Conservation (phyloP, 2,329 filamentous ascomycete species). For the Pseudocercospora fijiensis region DNA sequence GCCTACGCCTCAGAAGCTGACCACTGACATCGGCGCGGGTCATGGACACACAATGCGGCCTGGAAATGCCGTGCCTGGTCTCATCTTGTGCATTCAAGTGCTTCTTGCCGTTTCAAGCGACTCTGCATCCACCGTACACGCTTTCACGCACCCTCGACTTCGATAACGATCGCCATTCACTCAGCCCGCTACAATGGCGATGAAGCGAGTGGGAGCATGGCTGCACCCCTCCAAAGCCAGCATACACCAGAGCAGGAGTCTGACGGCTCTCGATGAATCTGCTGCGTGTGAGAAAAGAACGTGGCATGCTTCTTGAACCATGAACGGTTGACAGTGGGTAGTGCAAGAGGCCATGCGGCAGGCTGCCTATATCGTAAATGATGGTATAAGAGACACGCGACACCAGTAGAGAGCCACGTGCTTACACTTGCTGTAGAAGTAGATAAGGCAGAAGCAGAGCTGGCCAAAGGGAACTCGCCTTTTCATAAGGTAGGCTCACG, state of each 20-base stretch:
- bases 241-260: conserved; percentile 52
- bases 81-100: neutral
- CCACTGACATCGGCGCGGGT: conserved; percentile 3
- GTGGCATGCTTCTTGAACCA: neutral
- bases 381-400: conserved; percentile 38
- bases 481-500: conserved; percentile 66
- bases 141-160: neutral
- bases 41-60: neutral
- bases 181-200: conserved; percentile 18
- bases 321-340: conserved; percentile 29
- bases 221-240: conserved; percentile 38
- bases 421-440: conserved; percentile 58
- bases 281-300: conserved; percentile 56
- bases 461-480: conserved; percentile 72
- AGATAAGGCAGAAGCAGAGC: conserved; percentile 71
- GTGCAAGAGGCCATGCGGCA: conserved; percentile 48
- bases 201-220: conserved; percentile 42
- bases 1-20: conserved; percentile 2
- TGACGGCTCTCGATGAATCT: conserved; percentile 59
- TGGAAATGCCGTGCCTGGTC: neutral
- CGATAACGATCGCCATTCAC: neutral
- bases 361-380: conserved; percentile 40
- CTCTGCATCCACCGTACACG: neutral
- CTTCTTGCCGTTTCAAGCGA: neutral
- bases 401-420: neutral